Evolutionary conservation across 176 grass and related monocot species (phyloP).

Genomic region (Aegilops longissima): DNA sequence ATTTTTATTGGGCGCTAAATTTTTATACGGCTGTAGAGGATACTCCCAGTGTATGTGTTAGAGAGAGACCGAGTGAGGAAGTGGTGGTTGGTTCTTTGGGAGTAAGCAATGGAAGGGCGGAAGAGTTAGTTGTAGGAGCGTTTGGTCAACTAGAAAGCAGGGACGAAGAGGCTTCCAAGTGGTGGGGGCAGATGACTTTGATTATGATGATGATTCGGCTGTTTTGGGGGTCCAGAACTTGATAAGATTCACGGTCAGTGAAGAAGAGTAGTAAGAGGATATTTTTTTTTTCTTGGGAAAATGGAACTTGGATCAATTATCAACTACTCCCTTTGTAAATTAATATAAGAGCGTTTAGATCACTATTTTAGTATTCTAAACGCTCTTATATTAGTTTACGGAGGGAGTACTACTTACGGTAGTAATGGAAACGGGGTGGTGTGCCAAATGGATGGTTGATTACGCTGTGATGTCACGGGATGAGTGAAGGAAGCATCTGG

Average conservation of each 20-base stretch:
- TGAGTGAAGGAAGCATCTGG: neutral
- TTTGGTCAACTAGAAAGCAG: conserved; percentile 23
- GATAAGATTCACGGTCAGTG: neutral
- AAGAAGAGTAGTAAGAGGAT: neutral
- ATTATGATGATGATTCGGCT: no score
- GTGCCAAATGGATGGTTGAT: neutral
- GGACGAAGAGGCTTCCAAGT: conserved; percentile 23
- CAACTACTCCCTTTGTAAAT: no score
- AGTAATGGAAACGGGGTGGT: neutral
- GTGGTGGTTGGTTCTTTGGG: conserved; percentile 25
- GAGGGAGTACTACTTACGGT: no score
- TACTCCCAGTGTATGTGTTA: neutral
- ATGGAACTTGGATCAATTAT: neutral
- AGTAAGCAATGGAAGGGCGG: neutral
- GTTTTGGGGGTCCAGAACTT: no score
- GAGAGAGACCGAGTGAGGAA: neutral
- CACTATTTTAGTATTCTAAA: no score
- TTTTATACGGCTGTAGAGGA: no score
- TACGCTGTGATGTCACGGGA: neutral
- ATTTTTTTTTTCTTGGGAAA: no score
- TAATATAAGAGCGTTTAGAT: no score
- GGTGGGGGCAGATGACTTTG: neutral
- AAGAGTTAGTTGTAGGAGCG: neutral
- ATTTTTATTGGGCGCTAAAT: no score
- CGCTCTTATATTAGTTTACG: no score